Conservation (phyloP, 2,329 filamentous ascomycete genomes). For the Phaeoacremonium minimum region DNA sequence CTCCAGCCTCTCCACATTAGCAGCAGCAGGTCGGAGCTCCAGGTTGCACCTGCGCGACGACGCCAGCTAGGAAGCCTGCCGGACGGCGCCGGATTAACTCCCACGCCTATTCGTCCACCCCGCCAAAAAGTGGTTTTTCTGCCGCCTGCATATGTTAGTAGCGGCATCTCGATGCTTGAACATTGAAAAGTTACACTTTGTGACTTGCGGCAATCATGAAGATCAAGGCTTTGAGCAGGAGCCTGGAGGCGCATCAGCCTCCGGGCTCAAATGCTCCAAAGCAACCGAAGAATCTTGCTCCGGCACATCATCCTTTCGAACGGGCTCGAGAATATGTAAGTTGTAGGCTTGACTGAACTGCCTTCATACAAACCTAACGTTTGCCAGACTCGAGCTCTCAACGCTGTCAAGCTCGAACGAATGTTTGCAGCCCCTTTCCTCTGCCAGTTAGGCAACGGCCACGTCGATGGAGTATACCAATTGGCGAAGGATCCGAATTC, state of each 20-base stretch:
- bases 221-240: conserved; percentile 25
- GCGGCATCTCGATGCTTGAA: too few species aligned
- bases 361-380: too few species aligned
- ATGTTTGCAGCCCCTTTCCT: conserved; percentile 79
- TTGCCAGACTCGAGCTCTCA: conserved; percentile 36
- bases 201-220: conserved; percentile 10
- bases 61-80: too few species aligned
- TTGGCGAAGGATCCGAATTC: conserved; percentile 77
- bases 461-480: conserved; percentile 85
- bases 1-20: too few species aligned
- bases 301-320: conserved; percentile 85
- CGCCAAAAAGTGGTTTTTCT: too few species aligned
- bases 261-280: conserved; percentile 22
- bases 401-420: conserved; percentile 88
- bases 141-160: too few species aligned
- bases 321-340: conserved; percentile 77
- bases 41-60: too few species aligned
- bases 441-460: conserved; percentile 79
- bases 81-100: too few species aligned
- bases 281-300: conserved; percentile 45
- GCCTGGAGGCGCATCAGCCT: conserved; percentile 20
- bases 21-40: too few species aligned
- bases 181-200: too few species aligned
- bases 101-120: too few species aligned
- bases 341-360: conserved; percentile 44